Base-by-base conservation (phyloP, 2,329 filamentous ascomycete species). In the Zymoseptoria ardabiliae region DNA sequence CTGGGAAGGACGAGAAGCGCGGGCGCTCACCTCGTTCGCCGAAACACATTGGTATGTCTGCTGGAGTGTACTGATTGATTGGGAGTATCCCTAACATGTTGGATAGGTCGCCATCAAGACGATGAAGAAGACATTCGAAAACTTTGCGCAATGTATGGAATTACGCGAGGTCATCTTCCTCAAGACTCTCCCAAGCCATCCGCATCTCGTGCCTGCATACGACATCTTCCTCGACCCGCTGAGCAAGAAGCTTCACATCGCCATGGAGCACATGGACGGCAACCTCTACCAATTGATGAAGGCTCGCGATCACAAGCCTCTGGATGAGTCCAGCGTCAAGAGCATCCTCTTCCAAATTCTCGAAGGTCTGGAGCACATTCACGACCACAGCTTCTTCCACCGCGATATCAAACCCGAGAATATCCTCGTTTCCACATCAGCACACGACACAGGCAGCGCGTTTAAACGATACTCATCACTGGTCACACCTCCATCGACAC, bases 251-350 rank as follows among this genome's bases (percentile, higher is more conserved):
- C 85, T 99, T 51, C 94, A 99, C 76, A 99, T 99, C 67, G 87
- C 85, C 71, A 99, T 99, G 94, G 94, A 99, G 78, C 97, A 96
- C 76, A 99, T 99, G 94, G 94, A 99, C 74, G 94, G 94, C 55
- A 99, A 99, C 75, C 82, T 99, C 1, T 99, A 99, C 75, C 94
- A 99, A 76, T 78, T 99, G 64, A 99, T 99, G 94, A 99, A 99
- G 79, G 88, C 94, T 56, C 86, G 94, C 61, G 94, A 99, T 68
- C 93, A 97, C 80, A 97, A 97, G 76, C 88, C 82, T 64, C 82
- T 99, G 25, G 94, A 99, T 71, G 89, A 89, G 57, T 85, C 83
- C 62, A 96, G 90, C 69, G 94, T 99, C 62, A 97, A 99, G 82
- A 97, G 93, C 78, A 96, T 99, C 63, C 81, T 99, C 45, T 97